phyloP scores from a whole-genome alignment of 2,329 filamentous ascomycete species.

The Venturiaceae sp. region DNA sequence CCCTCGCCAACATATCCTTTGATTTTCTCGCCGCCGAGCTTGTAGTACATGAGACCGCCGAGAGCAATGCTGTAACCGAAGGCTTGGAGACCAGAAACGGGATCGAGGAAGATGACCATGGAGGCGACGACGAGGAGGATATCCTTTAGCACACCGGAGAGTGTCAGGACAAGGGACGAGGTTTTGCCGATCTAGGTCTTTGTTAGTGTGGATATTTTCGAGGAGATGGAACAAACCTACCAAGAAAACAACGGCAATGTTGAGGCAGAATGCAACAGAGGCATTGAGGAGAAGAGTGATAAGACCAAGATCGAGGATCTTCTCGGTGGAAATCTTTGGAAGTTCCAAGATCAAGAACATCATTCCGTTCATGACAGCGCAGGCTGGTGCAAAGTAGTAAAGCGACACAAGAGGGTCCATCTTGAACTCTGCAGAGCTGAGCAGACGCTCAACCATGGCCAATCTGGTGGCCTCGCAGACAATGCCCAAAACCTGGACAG shows the following conservation, averaged over 20 bases:
- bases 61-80: conserved; percentile 79
- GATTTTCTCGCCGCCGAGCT: conserved; percentile 73
- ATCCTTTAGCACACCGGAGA: conserved; percentile 82
- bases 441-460: conserved; percentile 73
- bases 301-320: conserved; percentile 65
- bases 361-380: conserved; percentile 69
- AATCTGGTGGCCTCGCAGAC: conserved; percentile 74
- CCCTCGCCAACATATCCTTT: conserved; percentile 68
- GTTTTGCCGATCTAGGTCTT: conserved; percentile 68
- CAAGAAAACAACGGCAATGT: conserved; percentile 78
- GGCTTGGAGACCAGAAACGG: conserved; percentile 65
- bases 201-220: neutral
- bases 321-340: conserved; percentile 56
- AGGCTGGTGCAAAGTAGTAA: conserved; percentile 83
- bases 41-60: conserved; percentile 73
- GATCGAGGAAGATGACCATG: conserved; percentile 73
- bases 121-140: conserved; percentile 72
- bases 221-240: conserved; percentile 42
- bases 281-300: conserved; percentile 68
- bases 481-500: conserved; percentile 71
- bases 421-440: conserved; percentile 79
- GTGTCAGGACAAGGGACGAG: conserved; percentile 74
- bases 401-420: conserved; percentile 85
- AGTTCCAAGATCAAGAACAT: conserved; percentile 67
- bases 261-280: conserved; percentile 68